Conservation (phyloP, 805 yeast species). For the Yamadazyma scolyti region DNA sequence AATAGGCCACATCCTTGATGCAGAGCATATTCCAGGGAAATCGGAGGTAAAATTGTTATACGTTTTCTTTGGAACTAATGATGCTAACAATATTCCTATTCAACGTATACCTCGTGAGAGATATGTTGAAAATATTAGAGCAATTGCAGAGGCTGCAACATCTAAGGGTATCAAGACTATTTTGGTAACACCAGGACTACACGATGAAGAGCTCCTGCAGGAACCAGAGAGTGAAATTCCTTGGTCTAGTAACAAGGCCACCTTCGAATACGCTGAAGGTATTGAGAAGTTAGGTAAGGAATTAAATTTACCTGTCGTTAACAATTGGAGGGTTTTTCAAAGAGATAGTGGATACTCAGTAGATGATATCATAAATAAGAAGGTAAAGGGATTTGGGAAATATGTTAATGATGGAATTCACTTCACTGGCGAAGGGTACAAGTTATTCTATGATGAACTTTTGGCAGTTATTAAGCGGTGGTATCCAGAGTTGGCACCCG, state of each 20-base stretch:
- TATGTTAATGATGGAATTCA: conserved; percentile 55
- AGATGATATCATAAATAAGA: conserved; percentile 40
- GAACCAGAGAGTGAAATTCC: conserved; percentile 23
- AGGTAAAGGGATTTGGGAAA: conserved; percentile 10
- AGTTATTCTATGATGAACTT: conserved; percentile 44
- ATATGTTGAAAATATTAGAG: conserved; percentile 45
- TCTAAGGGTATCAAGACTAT: conserved; percentile 47
- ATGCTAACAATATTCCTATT: conserved; percentile 32
- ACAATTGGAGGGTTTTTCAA: conserved; percentile 46
- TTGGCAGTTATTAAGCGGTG: conserved; percentile 28
- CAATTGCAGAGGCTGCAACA: conserved; percentile 38
- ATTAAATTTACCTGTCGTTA: conserved; percentile 53
- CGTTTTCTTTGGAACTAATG: conserved; percentile 82
- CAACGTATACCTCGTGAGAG: conserved; percentile 49
- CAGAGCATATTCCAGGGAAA: conserved; percentile 22
- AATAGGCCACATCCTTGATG: conserved; percentile 41
- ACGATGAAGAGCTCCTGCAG: conserved; percentile 36
- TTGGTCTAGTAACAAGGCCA: conserved; percentile 37
- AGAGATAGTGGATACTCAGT: conserved; percentile 27
- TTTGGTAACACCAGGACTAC: conserved; percentile 60
- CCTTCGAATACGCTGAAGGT: conserved; percentile 49
- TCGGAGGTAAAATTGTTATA: conserved; percentile 42
- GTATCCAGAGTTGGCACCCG: conserved; percentile 20
- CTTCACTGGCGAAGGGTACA: conserved; percentile 52
- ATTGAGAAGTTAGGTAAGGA: conserved; percentile 43